phyloP scores from a whole-genome alignment of 768 basidiomycete species.

The Lepiota subincarnata region DNA sequence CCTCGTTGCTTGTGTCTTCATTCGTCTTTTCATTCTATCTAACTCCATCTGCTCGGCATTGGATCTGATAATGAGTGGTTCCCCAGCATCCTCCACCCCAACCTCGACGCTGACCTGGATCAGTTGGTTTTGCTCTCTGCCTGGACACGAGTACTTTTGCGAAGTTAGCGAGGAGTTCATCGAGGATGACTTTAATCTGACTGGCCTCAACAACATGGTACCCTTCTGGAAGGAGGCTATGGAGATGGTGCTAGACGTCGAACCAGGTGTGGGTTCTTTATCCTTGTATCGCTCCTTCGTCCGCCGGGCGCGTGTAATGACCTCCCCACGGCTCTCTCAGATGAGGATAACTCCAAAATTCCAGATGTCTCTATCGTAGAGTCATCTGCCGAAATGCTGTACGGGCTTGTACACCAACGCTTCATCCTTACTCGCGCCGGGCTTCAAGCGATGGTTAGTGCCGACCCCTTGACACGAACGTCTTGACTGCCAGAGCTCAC shows the following conservation, averaged over 20 bases:
- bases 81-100: conserved; percentile 81
- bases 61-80: conserved; percentile 21
- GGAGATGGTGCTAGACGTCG: conserved; percentile 99
- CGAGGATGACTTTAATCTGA: conserved; percentile 98
- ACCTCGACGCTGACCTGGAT: conserved; percentile 95
- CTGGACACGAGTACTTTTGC: conserved; percentile 97
- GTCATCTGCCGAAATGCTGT: conserved; percentile 94
- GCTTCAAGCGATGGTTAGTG: conserved; percentile 85
- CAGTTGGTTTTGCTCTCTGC: conserved; percentile 92
- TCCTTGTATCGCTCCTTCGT: conserved; percentile 11
- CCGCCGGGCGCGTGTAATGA: conserved; percentile 12
- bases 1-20: conserved; percentile 13
- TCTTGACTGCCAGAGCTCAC: conserved; percentile 14
- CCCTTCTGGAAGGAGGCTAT: conserved; percentile 99
- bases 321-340: conserved; percentile 34
- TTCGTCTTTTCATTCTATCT: conserved; percentile 11
- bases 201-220: conserved; percentile 91
- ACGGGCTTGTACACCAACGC: conserved; percentile 96
- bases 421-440: conserved; percentile 95
- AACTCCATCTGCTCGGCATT: conserved; percentile 5
- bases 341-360: conserved; percentile 92
- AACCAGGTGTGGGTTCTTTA: conserved; percentile 72
- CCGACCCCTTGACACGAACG: conserved; percentile 15
- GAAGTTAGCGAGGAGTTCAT: conserved; percentile 99
- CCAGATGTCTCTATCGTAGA: conserved; percentile 99